Evolutionary conservation across 139 green algal species (phyloP).

Genomic region (Tetradesmus lagerheimii): DNA sequence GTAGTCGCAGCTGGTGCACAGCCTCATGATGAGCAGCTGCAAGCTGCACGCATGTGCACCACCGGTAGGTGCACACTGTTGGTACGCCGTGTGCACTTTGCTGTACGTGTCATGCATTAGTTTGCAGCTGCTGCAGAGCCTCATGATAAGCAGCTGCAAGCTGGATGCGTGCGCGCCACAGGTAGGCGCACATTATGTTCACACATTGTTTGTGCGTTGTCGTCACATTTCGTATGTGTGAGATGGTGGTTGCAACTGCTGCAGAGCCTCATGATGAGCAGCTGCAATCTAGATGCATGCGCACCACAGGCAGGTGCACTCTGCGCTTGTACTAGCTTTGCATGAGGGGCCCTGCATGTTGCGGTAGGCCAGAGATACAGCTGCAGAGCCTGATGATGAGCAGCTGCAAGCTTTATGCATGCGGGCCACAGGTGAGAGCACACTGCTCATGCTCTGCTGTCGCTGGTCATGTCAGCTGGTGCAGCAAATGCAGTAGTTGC

Average conservation of each 20-base stretch:
- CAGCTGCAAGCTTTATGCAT: constrained; percentile 15
- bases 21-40: not conserved
- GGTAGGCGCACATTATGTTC: too few species aligned
- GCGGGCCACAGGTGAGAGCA: too few species aligned
- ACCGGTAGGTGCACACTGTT: too few species aligned
- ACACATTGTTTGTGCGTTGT: too few species aligned
- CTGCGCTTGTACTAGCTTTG: too few species aligned
- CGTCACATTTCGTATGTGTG: not conserved
- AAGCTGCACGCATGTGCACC: not conserved
- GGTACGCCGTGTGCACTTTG: not conserved
- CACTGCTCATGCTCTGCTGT: too few species aligned
- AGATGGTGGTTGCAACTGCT: not conserved
- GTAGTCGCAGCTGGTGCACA: not conserved
- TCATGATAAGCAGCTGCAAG: constrained; percentile 30
- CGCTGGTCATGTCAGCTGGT: too few species aligned
- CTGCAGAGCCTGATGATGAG: not conserved
- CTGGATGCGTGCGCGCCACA: not conserved
- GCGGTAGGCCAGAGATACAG: too few species aligned
- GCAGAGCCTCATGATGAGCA: constrained; percentile 3
- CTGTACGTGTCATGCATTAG: too few species aligned
- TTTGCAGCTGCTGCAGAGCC: not conserved
- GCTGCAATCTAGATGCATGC: not conserved
- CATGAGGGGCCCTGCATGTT: too few species aligned
- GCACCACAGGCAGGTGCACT: not conserved
- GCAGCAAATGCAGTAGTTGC: too few species aligned